Evolutionary conservation across 352 stramenopile species (phyloP).

Genomic region (Discostella stelligera): DNA sequence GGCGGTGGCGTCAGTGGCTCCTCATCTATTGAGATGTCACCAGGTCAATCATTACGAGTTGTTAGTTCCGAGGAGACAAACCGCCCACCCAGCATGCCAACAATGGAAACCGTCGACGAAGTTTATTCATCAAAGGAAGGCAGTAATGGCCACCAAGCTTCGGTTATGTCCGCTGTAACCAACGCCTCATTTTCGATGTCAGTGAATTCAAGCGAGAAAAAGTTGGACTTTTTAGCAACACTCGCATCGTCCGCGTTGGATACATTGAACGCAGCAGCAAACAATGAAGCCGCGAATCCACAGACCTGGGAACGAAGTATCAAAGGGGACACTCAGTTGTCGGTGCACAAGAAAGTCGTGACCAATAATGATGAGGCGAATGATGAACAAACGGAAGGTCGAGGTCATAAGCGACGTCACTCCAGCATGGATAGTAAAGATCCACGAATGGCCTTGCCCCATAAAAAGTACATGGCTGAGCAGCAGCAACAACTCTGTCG

Average conservation of each 20-base stretch:
- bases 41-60: constrained; percentile 7
- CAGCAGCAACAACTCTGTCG: constrained; percentile 3
- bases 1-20: neutral
- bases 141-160: constrained; percentile 1
- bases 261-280: constrained; percentile 12
- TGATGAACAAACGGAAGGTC: constrained; percentile 9
- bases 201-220: constrained; percentile 4
- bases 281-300: neutral
- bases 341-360: no score
- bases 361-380: neutral
- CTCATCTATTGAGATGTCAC: constrained; percentile 8
- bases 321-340: neutral
- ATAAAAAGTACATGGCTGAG: constrained; percentile 11
- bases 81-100: constrained; percentile 6
- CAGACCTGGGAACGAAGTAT: neutral
- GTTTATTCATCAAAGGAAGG: constrained; percentile 1
- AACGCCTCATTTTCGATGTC: neutral
- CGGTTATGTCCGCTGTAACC: neutral
- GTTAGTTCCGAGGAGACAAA: constrained; percentile 28
- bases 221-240: constrained; percentile 42
- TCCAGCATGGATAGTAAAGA: neutral
- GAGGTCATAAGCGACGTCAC: constrained; percentile 16
- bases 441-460: neutral
- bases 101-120: constrained; percentile 8
- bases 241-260: constrained; percentile 41